Percentiles rank a stretch among this genome's conserved stretches.
phyloP scores from a whole-genome alignment of 768 basidiomycete genomes.

The Hygrophorus russula region DNA sequence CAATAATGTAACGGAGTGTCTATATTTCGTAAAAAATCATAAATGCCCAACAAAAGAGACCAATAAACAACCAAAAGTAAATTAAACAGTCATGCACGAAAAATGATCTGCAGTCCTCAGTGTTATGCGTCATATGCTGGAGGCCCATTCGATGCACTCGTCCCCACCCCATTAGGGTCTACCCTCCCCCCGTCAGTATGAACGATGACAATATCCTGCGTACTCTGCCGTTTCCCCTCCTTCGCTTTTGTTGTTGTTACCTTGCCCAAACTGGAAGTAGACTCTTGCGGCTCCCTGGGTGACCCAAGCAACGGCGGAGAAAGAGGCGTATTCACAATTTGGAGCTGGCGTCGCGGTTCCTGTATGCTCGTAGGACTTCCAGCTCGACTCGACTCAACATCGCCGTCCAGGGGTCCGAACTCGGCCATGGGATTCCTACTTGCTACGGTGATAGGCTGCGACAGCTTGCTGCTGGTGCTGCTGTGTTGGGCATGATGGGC shows the following conservation, averaged over 20 bases:
- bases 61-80: too few species aligned
- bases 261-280: neutral
- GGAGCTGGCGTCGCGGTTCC: conserved; percentile 23
- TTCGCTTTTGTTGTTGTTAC: neutral
- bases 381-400: conserved; percentile 16
- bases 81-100: neutral
- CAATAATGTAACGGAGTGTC: too few species aligned
- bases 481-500: conserved; percentile 11
- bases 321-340: conserved; percentile 29
- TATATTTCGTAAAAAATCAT: too few species aligned
- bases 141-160: too few species aligned
- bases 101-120: too few species aligned
- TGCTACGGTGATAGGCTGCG: conserved; percentile 6
- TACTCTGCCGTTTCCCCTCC: too few species aligned
- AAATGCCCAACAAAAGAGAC: too few species aligned
- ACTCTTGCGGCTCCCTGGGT: conserved; percentile 62
- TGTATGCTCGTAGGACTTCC: conserved; percentile 33
- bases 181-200: too few species aligned
- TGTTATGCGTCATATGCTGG: too few species aligned
- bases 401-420: conserved; percentile 7
- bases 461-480: conserved; percentile 10
- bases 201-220: too few species aligned
- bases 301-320: conserved; percentile 61
- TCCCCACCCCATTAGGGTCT: too few species aligned
- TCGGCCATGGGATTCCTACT: conserved; percentile 12